Base-by-base conservation (phyloP, 179 eudicot genomes). In the Camellia oleifera region DNA sequence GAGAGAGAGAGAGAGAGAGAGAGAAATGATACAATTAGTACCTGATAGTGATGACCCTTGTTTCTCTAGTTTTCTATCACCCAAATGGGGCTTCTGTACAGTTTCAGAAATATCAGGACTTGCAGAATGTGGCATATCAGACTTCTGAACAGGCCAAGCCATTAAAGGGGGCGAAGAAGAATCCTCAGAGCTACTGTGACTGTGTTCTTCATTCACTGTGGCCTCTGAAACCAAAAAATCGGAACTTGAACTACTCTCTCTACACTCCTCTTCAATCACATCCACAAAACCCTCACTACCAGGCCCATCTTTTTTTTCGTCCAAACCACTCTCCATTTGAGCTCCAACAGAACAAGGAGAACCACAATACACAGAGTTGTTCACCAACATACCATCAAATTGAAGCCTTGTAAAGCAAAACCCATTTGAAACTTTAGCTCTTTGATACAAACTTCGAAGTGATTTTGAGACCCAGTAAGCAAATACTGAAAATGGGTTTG, bases 191-290 rank as follows among this genome's bases (percentile, higher is more conserved):
- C 89, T 89, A 69, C 83, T 82, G 46, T 75, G 84, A 69, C 87
- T 83, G 32, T 83, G 83, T 62, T 87, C 89, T 70, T 77, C 88
- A 79, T 82, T 82, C 71, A 66, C 63, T 48, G 80, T 84, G 6
- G 68, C 75, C 63, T 84, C 89, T 14, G 89, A 83, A 7, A 72
- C 84, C 71, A 87, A 84, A 83, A 81, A 73, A 72, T 84, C 90
- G 86, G 85, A 86, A 79, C 87, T 81, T 78, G 88, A 87, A 82
- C 87, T 88, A 70, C 89, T 88, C 48, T 89, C 87, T 69, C 87
- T 77, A 69, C 82, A 74, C 53, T 74, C 84, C 75, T 77, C 90
- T 40, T 74, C 88, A 72, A 15, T 44, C 48, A 26, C 56, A 60
- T 64, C 84, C 77, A 54, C 84, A 60, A 78, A 69, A 65, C 50